These are phyloP conservation scores for Arabidopsis lyrata DNA, from an alignment of 441 rosid species.

Conservation along the genomic window DNA sequence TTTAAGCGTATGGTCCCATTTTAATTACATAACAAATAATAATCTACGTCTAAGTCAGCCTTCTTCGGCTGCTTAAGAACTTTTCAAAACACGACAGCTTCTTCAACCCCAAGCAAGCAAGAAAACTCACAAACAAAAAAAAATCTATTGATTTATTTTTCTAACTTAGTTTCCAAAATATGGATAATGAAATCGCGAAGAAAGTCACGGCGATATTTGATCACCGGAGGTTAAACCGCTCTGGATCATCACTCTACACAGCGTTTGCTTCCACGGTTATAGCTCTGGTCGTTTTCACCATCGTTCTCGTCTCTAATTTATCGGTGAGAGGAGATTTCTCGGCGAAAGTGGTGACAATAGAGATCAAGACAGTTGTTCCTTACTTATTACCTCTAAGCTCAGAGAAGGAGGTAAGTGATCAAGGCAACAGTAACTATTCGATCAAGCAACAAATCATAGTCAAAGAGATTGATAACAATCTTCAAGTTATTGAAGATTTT, in stretches of 20 bases:
- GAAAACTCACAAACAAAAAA: conserved; percentile 3
- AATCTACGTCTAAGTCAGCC: conserved; percentile 34
- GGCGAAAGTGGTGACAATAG: conserved; percentile 24
- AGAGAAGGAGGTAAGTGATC: conserved; percentile 30
- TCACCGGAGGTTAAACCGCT: conserved; percentile 40
- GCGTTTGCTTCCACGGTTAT: conserved; percentile 44
- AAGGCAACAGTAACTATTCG: neutral
- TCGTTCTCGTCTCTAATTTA: conserved; percentile 40
- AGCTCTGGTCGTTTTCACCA: conserved; percentile 53
- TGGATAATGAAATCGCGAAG: conserved; percentile 37
- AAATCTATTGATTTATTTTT: neutral
- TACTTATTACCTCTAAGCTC: conserved; percentile 41
- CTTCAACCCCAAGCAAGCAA: conserved; percentile 28
- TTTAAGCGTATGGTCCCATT: conserved; percentile 20
- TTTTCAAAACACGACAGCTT: conserved; percentile 42
- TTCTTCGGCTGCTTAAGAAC: conserved; percentile 31
- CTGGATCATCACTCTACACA: conserved; percentile 41
- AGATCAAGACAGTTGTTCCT: conserved; percentile 41
- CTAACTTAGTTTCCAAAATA: neutral
- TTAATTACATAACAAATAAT: neutral
- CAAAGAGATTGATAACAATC: conserved; percentile 35
- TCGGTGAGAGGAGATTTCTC: conserved; percentile 32
- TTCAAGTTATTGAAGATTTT: conserved; percentile 51
- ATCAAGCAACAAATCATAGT: conserved; percentile 23
- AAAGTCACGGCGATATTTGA: conserved; percentile 36